phyloP scores from a whole-genome alignment of 495 filamentous ascomycete species.

The Glarea lozoyensis region DNA sequence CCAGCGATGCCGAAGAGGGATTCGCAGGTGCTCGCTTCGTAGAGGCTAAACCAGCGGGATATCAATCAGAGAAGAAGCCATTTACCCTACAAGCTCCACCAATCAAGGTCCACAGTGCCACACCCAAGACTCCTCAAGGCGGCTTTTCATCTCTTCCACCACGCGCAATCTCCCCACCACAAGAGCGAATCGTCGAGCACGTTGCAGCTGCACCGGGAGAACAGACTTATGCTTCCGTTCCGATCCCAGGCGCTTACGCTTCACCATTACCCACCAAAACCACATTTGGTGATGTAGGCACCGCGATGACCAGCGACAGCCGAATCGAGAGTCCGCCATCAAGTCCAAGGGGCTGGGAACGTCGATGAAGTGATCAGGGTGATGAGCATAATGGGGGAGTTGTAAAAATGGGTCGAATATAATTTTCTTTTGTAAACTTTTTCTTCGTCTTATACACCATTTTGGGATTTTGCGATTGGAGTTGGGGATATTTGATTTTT shows the following conservation, averaged over 20 bases:
- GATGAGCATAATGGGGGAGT: too few species aligned
- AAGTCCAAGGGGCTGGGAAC: constrained; percentile 25
- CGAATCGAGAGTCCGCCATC: constrained; percentile 29
- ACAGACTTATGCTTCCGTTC: constrained; percentile 56
- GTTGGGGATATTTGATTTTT: too few species aligned
- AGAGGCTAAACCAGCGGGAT: constrained; percentile 32
- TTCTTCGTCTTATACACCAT: too few species aligned
- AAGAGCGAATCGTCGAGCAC: constrained; percentile 27
- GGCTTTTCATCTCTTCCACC: constrained; percentile 19
- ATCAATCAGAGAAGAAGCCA: constrained; percentile 40
- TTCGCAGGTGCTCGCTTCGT: constrained; percentile 34
- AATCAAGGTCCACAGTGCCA: constrained; percentile 63
- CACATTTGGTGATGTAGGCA: constrained; percentile 22
- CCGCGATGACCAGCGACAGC: constrained; percentile 28
- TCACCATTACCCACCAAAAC: constrained; percentile 17
- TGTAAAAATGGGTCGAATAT: too few species aligned
- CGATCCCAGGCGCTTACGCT: constrained; percentile 56
- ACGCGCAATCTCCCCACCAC: too few species aligned
- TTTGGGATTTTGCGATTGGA: too few species aligned
- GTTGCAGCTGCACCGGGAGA: constrained; percentile 52
- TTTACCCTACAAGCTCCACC: constrained; percentile 85
- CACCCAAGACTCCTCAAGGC: constrained; percentile 23
- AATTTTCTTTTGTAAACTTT: too few species aligned
- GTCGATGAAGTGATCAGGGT: neutral
- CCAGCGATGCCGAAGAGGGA: constrained; percentile 34